Percentiles rank a stretch among this genome's conserved stretches.
phyloP scores from a whole-genome alignment of 2,329 filamentous ascomycete species.

The Aspergillus proliferans region DNA sequence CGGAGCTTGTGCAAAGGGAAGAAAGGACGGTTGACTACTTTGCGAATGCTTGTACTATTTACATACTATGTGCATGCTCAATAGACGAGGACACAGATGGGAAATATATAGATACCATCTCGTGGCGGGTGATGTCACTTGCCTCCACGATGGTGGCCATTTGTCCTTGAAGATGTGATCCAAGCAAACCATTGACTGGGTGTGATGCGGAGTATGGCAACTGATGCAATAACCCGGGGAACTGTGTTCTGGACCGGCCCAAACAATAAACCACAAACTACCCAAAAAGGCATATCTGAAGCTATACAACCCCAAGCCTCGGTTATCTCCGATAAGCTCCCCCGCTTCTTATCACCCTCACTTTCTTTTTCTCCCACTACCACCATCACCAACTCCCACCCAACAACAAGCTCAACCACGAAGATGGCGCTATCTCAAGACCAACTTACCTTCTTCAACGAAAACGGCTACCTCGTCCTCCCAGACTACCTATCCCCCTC shows the following conservation, averaged over 20 bases:
- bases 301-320: constrained; percentile 1
- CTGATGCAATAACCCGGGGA: background rate
- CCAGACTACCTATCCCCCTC: constrained; percentile 63
- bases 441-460: constrained; percentile 66
- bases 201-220: background rate
- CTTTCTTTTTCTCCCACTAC: background rate
- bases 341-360: constrained; percentile 13
- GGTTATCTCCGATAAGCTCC: constrained; percentile 13
- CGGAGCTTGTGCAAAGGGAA: background rate
- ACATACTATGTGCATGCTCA: background rate
- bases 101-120: background rate
- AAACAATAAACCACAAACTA: background rate
- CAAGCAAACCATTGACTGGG: background rate
- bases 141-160: background rate
- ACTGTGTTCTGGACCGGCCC: background rate
- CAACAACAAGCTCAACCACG: background rate
- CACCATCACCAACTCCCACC: background rate
- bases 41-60: background rate
- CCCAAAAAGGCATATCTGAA: background rate
- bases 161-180: background rate
- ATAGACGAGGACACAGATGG: background rate
- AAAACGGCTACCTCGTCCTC: constrained; percentile 86
- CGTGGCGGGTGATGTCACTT: background rate
- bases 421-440: constrained; percentile 53
- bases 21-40: background rate